Conservation (phyloP, 805 yeast species). For the Saccharomycopsis selenospora region DNA sequence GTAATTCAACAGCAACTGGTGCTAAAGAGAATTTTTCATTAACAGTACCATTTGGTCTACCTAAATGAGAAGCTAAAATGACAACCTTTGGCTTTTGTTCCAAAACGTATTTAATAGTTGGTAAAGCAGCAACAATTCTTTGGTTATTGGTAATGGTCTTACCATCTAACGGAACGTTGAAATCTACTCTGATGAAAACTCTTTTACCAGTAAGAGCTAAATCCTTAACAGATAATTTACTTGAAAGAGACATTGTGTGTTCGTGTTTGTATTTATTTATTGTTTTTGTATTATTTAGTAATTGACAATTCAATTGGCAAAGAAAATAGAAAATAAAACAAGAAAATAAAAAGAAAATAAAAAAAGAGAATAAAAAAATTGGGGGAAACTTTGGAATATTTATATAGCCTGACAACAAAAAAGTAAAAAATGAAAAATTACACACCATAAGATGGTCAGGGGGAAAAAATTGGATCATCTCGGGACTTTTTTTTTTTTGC, state of each 20-base stretch:
- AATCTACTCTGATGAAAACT: slow-evolving; percentile 98
- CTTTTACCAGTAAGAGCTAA: slow-evolving; percentile 81
- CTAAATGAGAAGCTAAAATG: slow-evolving; percentile 93
- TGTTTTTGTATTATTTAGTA: too few species aligned
- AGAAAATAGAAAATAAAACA: too few species aligned
- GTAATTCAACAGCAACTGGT: slow-evolving; percentile 89
- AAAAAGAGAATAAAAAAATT: too few species aligned
- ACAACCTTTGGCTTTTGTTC: slow-evolving; percentile 88
- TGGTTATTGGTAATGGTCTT: slow-evolving; percentile 97
- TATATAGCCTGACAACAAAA: too few species aligned
- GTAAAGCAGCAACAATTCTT: slow-evolving; percentile 98
- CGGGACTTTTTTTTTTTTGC: too few species aligned
- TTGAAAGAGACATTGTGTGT: slow-evolving; percentile 97
- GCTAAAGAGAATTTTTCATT: slow-evolving; percentile 81
- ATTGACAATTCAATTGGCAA: too few species aligned
- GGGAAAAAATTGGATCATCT: too few species aligned
- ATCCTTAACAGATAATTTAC: slow-evolving; percentile 89
- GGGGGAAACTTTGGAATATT: too few species aligned
- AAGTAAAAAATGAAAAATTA: too few species aligned
- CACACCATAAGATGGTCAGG: too few species aligned
- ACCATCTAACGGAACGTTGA: slow-evolving; percentile 94
- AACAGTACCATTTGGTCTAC: slow-evolving; percentile 97
- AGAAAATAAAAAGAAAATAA: too few species aligned
- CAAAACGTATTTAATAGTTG: slow-evolving; percentile 92
- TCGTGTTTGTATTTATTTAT: too few species aligned